A percentile compares a stretch with the other conserved stretches of the same genome.
Evolutionary conservation across 352 stramenopile genomes (phyloP).

Genomic region (Peronospora destructor): DNA sequence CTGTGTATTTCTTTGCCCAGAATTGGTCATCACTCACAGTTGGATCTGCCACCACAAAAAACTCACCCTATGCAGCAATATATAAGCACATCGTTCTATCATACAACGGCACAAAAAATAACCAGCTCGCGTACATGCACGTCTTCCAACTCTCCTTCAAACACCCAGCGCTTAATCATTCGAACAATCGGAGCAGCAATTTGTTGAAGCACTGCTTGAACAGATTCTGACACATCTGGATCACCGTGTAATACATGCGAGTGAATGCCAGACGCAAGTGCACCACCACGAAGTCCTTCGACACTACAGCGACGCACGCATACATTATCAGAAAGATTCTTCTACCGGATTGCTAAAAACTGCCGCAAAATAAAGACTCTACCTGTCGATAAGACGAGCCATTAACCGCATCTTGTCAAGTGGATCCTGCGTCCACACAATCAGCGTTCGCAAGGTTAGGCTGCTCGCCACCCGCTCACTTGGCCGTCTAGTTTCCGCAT

Average conservation of each 20-base stretch:
- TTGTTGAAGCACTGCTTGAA: slow-evolving; percentile 75
- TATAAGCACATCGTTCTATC: neutral
- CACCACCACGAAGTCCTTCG: slow-evolving; percentile 78
- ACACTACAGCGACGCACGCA: slow-evolving; percentile 37
- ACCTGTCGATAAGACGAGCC: slow-evolving; percentile 84
- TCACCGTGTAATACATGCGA: slow-evolving; percentile 90
- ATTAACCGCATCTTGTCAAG: slow-evolving; percentile 86
- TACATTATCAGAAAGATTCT: neutral
- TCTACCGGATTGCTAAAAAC: neutral
- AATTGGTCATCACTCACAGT: slow-evolving; percentile 75
- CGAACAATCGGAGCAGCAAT: slow-evolving; percentile 74
- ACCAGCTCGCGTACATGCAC: slow-evolving; percentile 49
- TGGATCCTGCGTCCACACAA: slow-evolving; percentile 87
- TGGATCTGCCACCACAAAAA: slow-evolving; percentile 77
- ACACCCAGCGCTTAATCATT: slow-evolving; percentile 86
- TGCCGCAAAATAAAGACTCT: slow-evolving; percentile 1
- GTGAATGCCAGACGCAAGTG: slow-evolving; percentile 85
- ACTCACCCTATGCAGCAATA: slow-evolving; percentile 52
- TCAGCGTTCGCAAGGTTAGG: slow-evolving; percentile 83
- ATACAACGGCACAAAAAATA: neutral
- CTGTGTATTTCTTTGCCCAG: slow-evolving; percentile 81
- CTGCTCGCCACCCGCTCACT: slow-evolving; percentile 37
- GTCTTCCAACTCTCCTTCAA: slow-evolving; percentile 84
- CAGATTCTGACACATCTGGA: slow-evolving; percentile 56
- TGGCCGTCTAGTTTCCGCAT: slow-evolving; percentile 53